Percentiles rank a stretch among this genome's conserved stretches.
These are phyloP conservation scores for Triticum urartu DNA, from an alignment of 176 grass and related monocot species.

Conservation along the genomic window DNA sequence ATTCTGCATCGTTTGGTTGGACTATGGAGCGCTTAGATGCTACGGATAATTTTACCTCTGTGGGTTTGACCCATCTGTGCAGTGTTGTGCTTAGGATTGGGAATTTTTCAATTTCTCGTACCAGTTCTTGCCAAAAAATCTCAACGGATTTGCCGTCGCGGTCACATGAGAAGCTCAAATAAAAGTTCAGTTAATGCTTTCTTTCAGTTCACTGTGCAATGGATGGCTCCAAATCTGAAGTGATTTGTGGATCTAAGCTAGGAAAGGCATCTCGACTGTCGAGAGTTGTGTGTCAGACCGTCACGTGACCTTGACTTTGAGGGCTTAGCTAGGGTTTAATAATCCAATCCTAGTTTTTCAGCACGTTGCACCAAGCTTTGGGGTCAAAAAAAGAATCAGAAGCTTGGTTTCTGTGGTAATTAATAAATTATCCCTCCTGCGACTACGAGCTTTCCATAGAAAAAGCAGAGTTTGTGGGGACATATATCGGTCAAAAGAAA, in stretches of 20 bases:
- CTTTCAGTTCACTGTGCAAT: neutral
- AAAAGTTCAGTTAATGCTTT: neutral
- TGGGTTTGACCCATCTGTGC: neutral
- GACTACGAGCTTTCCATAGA: neutral
- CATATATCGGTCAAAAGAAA: neutral
- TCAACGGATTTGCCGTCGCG: neutral
- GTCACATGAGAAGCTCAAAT: neutral
- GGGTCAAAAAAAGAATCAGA: slow-evolving; percentile 7
- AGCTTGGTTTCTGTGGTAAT: slow-evolving; percentile 4
- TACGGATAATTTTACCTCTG: neutral
- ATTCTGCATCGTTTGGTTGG: neutral
- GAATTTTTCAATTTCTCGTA: neutral
- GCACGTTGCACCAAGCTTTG: slow-evolving; percentile 27
- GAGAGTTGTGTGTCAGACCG: neutral
- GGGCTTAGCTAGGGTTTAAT: slow-evolving; percentile 56
- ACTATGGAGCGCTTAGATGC: too few relatives aligned
- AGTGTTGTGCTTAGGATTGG: neutral
- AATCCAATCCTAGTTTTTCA: slow-evolving; percentile 18
- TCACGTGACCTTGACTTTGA: slow-evolving; percentile 31
- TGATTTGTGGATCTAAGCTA: slow-evolving; percentile 22
- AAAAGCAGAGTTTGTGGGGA: neutral
- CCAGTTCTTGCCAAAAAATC: slow-evolving; percentile 4
- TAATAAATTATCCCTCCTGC: neutral
- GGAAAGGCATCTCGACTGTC: slow-evolving; percentile 40
- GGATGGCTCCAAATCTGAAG: neutral